Conservation (phyloP, 345 rosid genomes). For the Draba incana region DNA sequence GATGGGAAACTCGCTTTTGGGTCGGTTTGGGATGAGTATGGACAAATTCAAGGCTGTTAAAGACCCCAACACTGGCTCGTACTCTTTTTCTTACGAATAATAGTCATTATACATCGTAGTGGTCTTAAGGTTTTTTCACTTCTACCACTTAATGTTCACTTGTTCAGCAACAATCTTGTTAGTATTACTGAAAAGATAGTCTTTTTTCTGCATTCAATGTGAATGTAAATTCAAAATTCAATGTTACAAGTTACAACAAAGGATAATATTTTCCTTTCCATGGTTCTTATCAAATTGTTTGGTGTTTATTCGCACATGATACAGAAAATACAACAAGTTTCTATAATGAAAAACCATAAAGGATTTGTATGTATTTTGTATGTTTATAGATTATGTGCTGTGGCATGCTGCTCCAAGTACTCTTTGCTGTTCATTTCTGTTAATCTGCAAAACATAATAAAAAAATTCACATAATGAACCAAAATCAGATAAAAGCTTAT, state of each 20-base stretch:
- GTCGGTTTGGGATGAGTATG: slow-evolving; percentile 85
- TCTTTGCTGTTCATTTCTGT: slow-evolving; percentile 98
- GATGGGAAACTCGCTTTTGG: slow-evolving; percentile 84
- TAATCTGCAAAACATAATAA: slow-evolving; percentile 52
- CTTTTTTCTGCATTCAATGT: slow-evolving; percentile 3
- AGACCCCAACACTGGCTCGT: slow-evolving; percentile 94
- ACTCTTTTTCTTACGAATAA: slow-evolving; percentile 77
- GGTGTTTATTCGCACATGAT: slow-evolving; percentile 9
- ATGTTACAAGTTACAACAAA: slow-evolving; percentile 33
- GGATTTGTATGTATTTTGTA: slow-evolving; percentile 1
- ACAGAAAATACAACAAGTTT: slow-evolving; percentile 27
- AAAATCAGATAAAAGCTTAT: background rate
- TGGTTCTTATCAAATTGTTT: slow-evolving; percentile 10
- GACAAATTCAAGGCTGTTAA: slow-evolving; percentile 96
- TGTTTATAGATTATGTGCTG: slow-evolving; percentile 25
- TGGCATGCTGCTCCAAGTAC: slow-evolving; percentile 76
- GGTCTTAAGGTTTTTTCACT: slow-evolving; percentile 16
- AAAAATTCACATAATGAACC: slow-evolving; percentile 2
- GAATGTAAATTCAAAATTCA: slow-evolving; percentile 35
- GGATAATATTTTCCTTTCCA: background rate
- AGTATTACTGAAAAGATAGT: slow-evolving; percentile 3
- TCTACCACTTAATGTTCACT: slow-evolving; percentile 22
- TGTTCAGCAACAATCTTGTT: slow-evolving; percentile 21
- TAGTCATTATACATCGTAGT: slow-evolving; percentile 14
- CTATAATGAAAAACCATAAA: background rate